Base-by-base conservation (phyloP, 2,329 filamentous ascomycete genomes). In the Curvularia hawaiiensis region DNA sequence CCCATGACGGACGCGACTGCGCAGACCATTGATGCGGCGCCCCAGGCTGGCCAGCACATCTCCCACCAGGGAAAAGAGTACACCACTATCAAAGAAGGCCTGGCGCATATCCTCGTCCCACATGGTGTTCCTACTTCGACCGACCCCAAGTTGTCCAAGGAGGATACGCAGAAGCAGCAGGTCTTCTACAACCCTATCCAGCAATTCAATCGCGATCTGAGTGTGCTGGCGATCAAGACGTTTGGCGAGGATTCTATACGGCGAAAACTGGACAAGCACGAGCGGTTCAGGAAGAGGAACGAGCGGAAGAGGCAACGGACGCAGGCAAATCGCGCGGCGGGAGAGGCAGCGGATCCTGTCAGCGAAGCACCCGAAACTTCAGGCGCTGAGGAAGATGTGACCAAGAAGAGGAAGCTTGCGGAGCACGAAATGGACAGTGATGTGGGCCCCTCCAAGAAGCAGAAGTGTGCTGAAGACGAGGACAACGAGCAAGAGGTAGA, bases 151-250 rank as follows among this genome's bases (percentile, higher is more conserved):
- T 73, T 78, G 24, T 79, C 79, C 45, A 81, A 80, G 59, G 75
- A 77, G 51, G 84, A 86, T 6, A 70, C 68, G 80, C 84, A 58
- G 84, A 88, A 66, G 82, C 90, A 94, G 68, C 81, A 83, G 33
- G 96, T 99, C 54, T 99, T 99, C 73, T 99, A 99, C 83, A 99
- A 99, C 69, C 94, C 95, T 0, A 97, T 99, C 53, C 95, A 99
- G 75, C 95, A 99, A 74, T 99, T 98, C 82, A 99, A 99, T 77
- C 90, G 96, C 46, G 95, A 99, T 74, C 79, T 99, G 64, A 97
- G 92, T 59, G 91, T 97, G 26, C 84, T 99, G 14, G 92, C 92
- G 0, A 97, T 99, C 75, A 91, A 91, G 71, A 90, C 90, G 0
- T 97, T 94, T 74, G 91, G 91, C 1, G 88, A 95, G 65, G 87